Base-by-base conservation (phyloP, 345 rosid species). In the Linum usitatissimum region DNA sequence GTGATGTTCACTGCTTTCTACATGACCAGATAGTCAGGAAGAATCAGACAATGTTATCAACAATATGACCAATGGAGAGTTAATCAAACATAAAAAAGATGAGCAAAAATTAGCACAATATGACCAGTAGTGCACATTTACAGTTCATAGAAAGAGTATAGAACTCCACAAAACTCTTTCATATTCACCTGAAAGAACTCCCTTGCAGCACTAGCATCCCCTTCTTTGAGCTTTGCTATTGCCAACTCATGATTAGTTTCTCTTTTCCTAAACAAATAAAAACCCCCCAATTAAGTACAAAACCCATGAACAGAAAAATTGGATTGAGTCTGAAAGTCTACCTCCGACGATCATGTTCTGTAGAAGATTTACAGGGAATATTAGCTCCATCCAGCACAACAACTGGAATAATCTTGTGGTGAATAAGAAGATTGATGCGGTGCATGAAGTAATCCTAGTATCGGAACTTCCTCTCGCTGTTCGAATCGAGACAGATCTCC, bases 351-450 rank as follows among this genome's bases (percentile, higher is more conserved):
- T 85, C 88, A 21, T 80, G 72, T 70, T 84, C 90, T 13, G 96
- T 88, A 38, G 80, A 81, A 57, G 90, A 79, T 66, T 91, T 86
- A 63, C 92, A 83, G 8, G 98, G 96, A 62, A 88, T 76, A 66
- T 71, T 75, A 20, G 83, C 94, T 59, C 97, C 96, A 76, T 91
- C 96, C 51, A 91, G 83, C 39, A 86, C 97, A 64, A 91, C 91
- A 53, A 91, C 83, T 0, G 96, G 94, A 14, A 71, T 86, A 23
- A 88, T 79, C 71, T 83, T 73, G 68, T 80, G 73, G 63, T 79
- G 80, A 36, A 81, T 84, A 28, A 91, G 87, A 60, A 91, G 83
- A 64, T 78, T 76, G 68, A 91, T 78, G 60, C 96, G 68, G 76
- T 88, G 90, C 96, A 91, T 85, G 59, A 88, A 88, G 66, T 88